Conservation (phyloP, 345 rosid genomes). For the Citrus unshiu region DNA sequence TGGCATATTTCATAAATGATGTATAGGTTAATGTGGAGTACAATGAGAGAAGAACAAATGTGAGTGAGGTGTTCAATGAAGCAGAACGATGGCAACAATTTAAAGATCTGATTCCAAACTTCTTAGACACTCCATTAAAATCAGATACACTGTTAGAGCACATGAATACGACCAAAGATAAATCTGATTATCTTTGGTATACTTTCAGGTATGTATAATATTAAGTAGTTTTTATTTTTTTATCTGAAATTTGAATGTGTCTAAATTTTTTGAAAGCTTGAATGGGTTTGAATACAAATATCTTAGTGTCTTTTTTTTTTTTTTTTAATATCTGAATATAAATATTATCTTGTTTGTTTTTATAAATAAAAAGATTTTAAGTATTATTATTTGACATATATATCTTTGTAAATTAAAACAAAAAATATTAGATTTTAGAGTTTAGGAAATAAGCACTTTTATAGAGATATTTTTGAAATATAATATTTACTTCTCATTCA, state of each 20-base stretch:
- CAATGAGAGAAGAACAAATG: constrained; percentile 38
- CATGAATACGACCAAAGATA: constrained; percentile 66
- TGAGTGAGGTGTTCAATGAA: constrained; percentile 24
- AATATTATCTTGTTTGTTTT: accelerated
- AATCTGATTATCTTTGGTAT: constrained; percentile 89
- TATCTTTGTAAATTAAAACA: no score
- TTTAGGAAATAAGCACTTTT: no score
- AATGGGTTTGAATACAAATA: no score
- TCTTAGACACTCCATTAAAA: constrained; percentile 42
- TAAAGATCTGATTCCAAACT: constrained; percentile 51
- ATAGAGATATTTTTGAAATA: no score
- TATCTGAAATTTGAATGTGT: no score
- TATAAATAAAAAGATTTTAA: no score
- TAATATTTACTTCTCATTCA: no score
- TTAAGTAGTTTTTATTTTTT: no score
- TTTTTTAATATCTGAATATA: accelerated
- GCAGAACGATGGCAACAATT: constrained; percentile 49
- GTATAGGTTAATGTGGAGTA: constrained; percentile 45
- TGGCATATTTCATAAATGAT: no score
- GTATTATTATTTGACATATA: no score
- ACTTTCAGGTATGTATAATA: constrained; percentile 46
- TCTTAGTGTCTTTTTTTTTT: no score
- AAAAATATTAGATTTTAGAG: no score
- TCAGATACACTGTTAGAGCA: constrained; percentile 58
- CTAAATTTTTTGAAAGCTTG: accelerated